Conservation (phyloP, 2,329 filamentous ascomycete genomes). For the Exophiala lecanii-corni region DNA sequence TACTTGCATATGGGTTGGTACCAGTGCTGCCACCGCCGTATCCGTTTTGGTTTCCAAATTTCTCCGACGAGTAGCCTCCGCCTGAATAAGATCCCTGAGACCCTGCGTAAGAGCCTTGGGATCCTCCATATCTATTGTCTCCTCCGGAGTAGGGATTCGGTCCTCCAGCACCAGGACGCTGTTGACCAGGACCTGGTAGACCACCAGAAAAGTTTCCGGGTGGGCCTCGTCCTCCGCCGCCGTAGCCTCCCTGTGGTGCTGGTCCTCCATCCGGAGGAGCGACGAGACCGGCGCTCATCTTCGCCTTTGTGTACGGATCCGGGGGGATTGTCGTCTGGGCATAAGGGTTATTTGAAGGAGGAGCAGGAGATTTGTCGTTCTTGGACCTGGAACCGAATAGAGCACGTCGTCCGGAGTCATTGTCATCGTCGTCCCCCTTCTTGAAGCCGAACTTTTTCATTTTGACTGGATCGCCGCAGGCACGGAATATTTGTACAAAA, state of each 20-base stretch:
- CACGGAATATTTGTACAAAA: too few species aligned
- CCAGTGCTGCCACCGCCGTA: slow-evolving; percentile 42
- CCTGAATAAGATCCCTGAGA: slow-evolving; percentile 9
- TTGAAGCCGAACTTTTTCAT: slow-evolving; percentile 45
- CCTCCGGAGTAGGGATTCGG: slow-evolving; percentile 12
- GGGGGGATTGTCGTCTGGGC: slow-evolving; percentile 47
- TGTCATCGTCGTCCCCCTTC: slow-evolving; percentile 51
- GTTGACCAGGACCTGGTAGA: slow-evolving; percentile 21
- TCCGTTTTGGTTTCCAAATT: slow-evolving; percentile 46
- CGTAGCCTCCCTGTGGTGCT: slow-evolving; percentile 7
- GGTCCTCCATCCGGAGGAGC: slow-evolving; percentile 29
- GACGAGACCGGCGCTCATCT: slow-evolving; percentile 39
- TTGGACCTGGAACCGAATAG: slow-evolving; percentile 52
- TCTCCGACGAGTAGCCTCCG: slow-evolving; percentile 38
- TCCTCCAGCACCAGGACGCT: slow-evolving; percentile 16
- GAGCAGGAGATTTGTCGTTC: slow-evolving; percentile 51
- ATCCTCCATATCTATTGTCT: slow-evolving; percentile 20
- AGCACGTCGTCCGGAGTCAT: slow-evolving; percentile 50
- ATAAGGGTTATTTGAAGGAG: slow-evolving; percentile 51
- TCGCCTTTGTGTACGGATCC: slow-evolving; percentile 53
- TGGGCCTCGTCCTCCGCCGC: slow-evolving; percentile 3
- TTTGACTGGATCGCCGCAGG: too few species aligned
- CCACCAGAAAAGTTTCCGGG: slow-evolving; percentile 29
- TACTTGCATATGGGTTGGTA: slow-evolving; percentile 32
- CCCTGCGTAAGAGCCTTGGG: slow-evolving; percentile 29